Percentiles rank a stretch among this genome's conserved stretches.
phyloP scores from a whole-genome alignment of 805 yeast species.

The Wickerhamomyces mucosus region DNA sequence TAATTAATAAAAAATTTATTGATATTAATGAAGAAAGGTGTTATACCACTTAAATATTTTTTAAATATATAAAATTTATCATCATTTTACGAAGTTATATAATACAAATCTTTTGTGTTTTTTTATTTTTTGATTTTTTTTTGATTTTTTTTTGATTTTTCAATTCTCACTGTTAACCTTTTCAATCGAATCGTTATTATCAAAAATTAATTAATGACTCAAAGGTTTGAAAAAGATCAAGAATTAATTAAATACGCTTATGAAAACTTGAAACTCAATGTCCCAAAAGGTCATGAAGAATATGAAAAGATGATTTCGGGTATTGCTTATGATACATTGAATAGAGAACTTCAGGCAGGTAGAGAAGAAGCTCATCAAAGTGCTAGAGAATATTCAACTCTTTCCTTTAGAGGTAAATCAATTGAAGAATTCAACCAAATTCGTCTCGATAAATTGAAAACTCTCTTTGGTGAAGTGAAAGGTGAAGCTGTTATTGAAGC shows the following conservation, averaged over 20 bases:
- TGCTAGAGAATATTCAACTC: constrained; percentile 20
- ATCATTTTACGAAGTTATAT: too few species aligned
- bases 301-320: constrained; percentile 52
- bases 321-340: constrained; percentile 30
- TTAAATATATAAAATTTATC: too few species aligned
- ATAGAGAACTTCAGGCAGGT: constrained; percentile 18
- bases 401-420: constrained; percentile 17
- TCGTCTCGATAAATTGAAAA: constrained; percentile 26
- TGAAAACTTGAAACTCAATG: constrained; percentile 10
- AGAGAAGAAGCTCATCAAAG: constrained; percentile 20
- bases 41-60: too few species aligned
- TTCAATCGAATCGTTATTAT: too few species aligned
- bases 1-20: too few species aligned
- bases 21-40: too few species aligned
- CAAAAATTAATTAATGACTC: constrained; percentile 18
- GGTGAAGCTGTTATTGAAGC: constrained; percentile 36
- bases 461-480: constrained; percentile 39
- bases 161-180: too few species aligned
- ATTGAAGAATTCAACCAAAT: constrained; percentile 24
- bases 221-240: constrained; percentile 16
- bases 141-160: too few species aligned
- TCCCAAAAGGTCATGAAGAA: constrained; percentile 23
- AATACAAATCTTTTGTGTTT: too few species aligned
- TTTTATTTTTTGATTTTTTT: too few species aligned
- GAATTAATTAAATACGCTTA: constrained; percentile 16